Evolutionary conservation across 495 filamentous ascomycete species (phyloP), one percentile per base, ranked within the genome.

Genomic region (Penicillium ucsense): DNA sequence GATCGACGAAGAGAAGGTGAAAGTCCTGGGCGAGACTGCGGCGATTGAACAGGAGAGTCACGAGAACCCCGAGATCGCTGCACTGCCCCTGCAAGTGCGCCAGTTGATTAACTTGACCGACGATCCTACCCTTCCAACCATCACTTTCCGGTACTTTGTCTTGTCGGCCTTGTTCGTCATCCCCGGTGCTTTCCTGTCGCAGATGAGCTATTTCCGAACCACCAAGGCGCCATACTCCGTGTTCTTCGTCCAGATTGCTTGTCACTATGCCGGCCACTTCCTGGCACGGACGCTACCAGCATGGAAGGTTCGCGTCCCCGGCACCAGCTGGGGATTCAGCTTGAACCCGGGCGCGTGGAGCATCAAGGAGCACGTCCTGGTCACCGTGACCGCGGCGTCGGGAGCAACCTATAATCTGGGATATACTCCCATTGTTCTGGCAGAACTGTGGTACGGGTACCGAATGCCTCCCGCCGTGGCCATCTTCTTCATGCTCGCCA

Each of bases 401-500:
- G 77, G 76, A 5, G 77, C 74, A 0, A 77, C 70, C 6, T 70
- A 69, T 31, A 78, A 76, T 49, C 54, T 75, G 36, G 75, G 67
- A 4, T 73, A 67, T 50, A 61, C 67, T 2, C 68, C 71, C 1
- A 78, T 79, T 32, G 68, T 73, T 7, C 59, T 79, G 10, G 67
- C 71, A 8, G 73, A 79, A 52, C 63, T 79, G 8, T 79, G 72
- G 61, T 78, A 78, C 53, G 68, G 68, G 12, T 53, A 68, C 20
- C 60, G 56, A 27, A 64, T 80, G 41, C 65, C 77, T 38, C 68
- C 71, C 0, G 74, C 73, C 1, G 67, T 75, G 2, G 67, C 68
- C 5, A 67, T 78, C 41, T 77, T 77, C 56, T 79, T 79, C 59
- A 81, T 81, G 76, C 71, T 70, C 59, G 69, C 73, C 0, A 76